Conservation (phyloP, 345 rosid species). For the Sisymbrium irio region DNA sequence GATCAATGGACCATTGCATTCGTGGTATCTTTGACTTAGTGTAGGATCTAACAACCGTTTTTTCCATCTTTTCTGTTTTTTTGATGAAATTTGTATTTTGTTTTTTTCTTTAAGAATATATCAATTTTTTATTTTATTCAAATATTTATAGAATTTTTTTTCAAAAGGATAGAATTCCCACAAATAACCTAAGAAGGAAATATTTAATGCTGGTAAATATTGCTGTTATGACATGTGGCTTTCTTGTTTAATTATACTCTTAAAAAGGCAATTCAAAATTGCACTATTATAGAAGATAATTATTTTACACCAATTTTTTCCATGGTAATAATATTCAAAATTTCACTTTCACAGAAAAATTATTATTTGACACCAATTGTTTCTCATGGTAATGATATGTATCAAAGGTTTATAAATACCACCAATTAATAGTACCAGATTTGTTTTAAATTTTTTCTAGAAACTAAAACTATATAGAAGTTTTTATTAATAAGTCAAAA, state of each 20-base stretch:
- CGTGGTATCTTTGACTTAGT: conserved; percentile 46
- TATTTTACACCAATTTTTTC: background rate
- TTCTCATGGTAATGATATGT: background rate
- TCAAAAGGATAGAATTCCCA: background rate
- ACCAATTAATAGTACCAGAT: background rate
- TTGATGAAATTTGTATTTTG: background rate
- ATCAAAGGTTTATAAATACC: background rate
- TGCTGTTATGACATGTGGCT: background rate
- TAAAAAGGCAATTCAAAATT: background rate
- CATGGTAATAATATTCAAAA: background rate
- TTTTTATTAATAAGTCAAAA: background rate
- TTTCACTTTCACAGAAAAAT: background rate
- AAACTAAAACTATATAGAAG: background rate
- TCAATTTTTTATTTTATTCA: background rate
- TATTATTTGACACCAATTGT: background rate
- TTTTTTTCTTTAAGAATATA: background rate
- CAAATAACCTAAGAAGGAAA: background rate
- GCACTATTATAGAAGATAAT: background rate
- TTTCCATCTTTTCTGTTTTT: background rate
- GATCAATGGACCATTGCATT: conserved; percentile 50
- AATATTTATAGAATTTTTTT: background rate
- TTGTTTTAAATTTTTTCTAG: background rate
- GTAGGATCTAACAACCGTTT: conserved; percentile 14
- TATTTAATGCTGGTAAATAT: background rate
- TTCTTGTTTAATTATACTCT: background rate